These are phyloP conservation scores for Agaricus subrufescens DNA, from an alignment of 768 basidiomycete species.

Conservation along the genomic window DNA sequence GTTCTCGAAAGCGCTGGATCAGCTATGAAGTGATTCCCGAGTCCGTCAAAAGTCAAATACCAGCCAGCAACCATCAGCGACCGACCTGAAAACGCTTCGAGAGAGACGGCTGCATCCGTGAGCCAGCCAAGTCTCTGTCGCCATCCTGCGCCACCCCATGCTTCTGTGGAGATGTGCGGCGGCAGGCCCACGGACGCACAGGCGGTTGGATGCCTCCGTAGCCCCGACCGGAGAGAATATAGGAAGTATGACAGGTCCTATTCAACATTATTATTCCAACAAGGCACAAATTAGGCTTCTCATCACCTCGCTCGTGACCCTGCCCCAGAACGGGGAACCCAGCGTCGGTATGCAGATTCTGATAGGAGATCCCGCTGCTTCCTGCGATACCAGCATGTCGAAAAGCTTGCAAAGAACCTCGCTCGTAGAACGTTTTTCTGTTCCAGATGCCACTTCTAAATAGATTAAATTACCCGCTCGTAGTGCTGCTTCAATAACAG, in stretches of 20 bases:
- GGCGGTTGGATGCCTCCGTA: conserved; percentile 52
- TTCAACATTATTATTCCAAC: conserved; percentile 2
- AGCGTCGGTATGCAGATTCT: conserved; percentile 61
- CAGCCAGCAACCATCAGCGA: background rate
- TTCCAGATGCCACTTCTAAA: conserved; percentile 3
- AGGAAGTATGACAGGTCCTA: conserved; percentile 75
- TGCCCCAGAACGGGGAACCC: conserved; percentile 69
- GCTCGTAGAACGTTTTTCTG: conserved; percentile 8
- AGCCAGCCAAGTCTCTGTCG: conserved; percentile 75
- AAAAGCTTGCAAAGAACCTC: conserved; percentile 22
- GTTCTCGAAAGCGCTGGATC: conserved; percentile 69
- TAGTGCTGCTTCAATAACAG: conserved; percentile 41
- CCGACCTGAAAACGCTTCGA: conserved; percentile 76
- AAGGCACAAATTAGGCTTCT: conserved; percentile 1
- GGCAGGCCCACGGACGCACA: conserved; percentile 70
- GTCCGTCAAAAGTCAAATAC: background rate
- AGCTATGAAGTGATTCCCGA: conserved; percentile 33
- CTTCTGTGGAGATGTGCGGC: conserved; percentile 53
- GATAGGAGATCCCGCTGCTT: conserved; percentile 29
- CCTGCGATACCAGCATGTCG: conserved; percentile 23
- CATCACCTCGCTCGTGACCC: conserved; percentile 49
- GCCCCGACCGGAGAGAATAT: conserved; percentile 53
- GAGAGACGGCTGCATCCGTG: conserved; percentile 67
- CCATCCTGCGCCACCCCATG: conserved; percentile 67
- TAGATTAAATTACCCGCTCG: conserved; percentile 17